Percentiles rank a stretch among this genome's conserved stretches.
Evolutionary conservation across 2,329 filamentous ascomycete species (phyloP).

Genomic region (Cladosporium austrohemisphaericum): DNA sequence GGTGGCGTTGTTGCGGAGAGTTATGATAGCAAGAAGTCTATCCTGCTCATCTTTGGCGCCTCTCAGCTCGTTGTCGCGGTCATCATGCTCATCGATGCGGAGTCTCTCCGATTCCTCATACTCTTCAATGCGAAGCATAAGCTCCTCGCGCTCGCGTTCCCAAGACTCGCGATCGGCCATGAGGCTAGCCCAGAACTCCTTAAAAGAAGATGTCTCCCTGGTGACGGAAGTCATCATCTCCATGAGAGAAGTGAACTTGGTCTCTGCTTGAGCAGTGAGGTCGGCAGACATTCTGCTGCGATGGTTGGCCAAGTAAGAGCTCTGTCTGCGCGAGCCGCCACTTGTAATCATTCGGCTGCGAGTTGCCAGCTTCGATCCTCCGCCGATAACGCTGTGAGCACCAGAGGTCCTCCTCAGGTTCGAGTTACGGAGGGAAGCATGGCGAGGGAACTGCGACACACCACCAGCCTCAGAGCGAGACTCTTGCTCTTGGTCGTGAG

Average conservation of each 20-base stretch:
- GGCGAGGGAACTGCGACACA: conserved; percentile 14
- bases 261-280: conserved; percentile 29
- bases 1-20: conserved; percentile 23
- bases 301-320: conserved; percentile 26
- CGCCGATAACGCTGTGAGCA: conserved; percentile 4
- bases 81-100: conserved; percentile 16
- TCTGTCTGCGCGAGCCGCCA: conserved; percentile 20
- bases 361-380: conserved; percentile 3
- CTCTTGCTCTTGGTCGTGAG: conserved; percentile 16
- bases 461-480: conserved; percentile 23
- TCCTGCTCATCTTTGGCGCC: conserved; percentile 31
- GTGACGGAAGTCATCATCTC: conserved; percentile 31
- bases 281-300: conserved; percentile 29
- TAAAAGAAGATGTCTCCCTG: conserved; percentile 29
- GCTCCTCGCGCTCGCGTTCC: conserved; percentile 28
- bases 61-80: conserved; percentile 24
- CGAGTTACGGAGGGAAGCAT: neutral
- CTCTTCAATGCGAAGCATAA: conserved; percentile 29
- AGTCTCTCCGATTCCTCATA: conserved; percentile 6
- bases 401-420: conserved; percentile 9
- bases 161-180: conserved; percentile 30
- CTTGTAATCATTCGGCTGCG: conserved; percentile 22
- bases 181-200: conserved; percentile 29
- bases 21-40: conserved; percentile 31
- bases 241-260: conserved; percentile 32